Percentiles rank a stretch among this genome's conserved stretches.
phyloP scores from a whole-genome alignment of 805 yeast species.

The Saturnispora sanitii region DNA sequence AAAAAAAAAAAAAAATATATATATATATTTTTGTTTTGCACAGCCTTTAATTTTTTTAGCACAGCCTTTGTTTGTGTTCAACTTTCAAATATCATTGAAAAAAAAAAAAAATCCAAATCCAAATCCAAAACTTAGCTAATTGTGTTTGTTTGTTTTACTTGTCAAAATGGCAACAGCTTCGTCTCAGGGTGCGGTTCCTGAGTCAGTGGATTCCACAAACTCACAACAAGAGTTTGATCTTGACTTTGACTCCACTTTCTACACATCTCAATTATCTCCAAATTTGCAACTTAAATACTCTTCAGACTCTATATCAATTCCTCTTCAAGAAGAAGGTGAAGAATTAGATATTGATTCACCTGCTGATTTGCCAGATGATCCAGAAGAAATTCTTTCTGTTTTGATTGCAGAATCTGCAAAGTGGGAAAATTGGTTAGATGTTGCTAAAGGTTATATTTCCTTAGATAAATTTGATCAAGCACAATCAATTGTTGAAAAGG shows the following conservation, averaged over 20 bases:
- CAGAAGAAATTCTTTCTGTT: conserved; percentile 68
- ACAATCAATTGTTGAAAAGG: conserved; percentile 49
- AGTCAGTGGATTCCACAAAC: no score
- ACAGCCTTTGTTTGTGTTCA: not conserved
- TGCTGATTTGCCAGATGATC: conserved; percentile 82
- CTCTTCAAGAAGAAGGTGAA: conserved; percentile 66
- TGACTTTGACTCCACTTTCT: conserved; percentile 15
- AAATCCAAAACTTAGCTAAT: no score
- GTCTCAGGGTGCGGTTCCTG: no score
- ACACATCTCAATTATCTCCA: conserved; percentile 16
- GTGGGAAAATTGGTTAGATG: conserved; percentile 71
- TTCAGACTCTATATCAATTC: conserved; percentile 37
- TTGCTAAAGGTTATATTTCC: conserved; percentile 72
- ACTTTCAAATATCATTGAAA: no score
- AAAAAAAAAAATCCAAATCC: no score
- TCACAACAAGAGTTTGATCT: no score
- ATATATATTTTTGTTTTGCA: not conserved
- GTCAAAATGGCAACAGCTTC: no score
- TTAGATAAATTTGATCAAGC: conserved; percentile 53
- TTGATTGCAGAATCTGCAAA: conserved; percentile 73
- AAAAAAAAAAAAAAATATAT: not conserved
- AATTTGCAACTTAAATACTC: conserved; percentile 18
- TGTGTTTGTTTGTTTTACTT: no score
- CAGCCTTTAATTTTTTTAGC: conserved; percentile 1
- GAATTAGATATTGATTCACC: conserved; percentile 76